These are phyloP conservation scores for Tricholoma flavovirens DNA, from an alignment of 768 basidiomycete genomes.

Conservation along the genomic window DNA sequence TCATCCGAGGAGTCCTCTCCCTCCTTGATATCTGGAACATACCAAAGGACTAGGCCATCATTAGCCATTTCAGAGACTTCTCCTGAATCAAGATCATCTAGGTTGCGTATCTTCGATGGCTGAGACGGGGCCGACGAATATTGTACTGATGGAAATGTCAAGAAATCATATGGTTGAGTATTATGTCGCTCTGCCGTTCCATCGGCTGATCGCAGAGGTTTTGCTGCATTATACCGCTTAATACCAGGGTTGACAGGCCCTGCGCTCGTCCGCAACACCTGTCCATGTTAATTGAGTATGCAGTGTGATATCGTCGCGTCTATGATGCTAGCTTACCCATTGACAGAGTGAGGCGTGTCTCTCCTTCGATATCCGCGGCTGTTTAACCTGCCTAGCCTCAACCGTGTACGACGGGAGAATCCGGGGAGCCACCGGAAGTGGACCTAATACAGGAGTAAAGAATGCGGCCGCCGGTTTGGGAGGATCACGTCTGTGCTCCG, in stretches of 20 bases:
- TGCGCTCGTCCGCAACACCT: slow-evolving; percentile 21
- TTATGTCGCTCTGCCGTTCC: slow-evolving; percentile 13
- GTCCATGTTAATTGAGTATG: not conserved
- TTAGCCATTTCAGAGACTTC: slow-evolving; percentile 41
- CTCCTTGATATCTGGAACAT: slow-evolving; percentile 11
- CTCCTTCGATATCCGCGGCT: slow-evolving; percentile 41
- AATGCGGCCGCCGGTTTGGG: slow-evolving; percentile 32
- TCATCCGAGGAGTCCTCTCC: slow-evolving; percentile 7
- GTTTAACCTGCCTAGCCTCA: slow-evolving; percentile 37
- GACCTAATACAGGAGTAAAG: slow-evolving; percentile 22
- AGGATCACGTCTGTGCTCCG: slow-evolving; percentile 28
- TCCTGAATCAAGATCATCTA: slow-evolving; percentile 44
- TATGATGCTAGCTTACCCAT: slow-evolving; percentile 40
- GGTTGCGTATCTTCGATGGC: slow-evolving; percentile 32
- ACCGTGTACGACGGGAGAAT: slow-evolving; percentile 47
- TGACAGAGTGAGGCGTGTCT: slow-evolving; percentile 46
- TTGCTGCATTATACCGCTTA: slow-evolving; percentile 39
- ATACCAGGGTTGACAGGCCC: slow-evolving; percentile 28
- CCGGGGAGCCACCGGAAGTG: slow-evolving; percentile 33
- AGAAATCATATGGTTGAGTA: slow-evolving; percentile 45
- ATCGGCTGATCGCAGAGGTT: slow-evolving; percentile 25
- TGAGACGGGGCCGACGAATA: slow-evolving; percentile 34
- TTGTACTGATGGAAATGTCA: slow-evolving; percentile 35
- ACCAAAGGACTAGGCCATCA: slow-evolving; percentile 49
- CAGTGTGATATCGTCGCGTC: not conserved